Evolutionary conservation across 179 eudicot species (phyloP), one percentile per base, ranked within the genome.

Genomic region (Silene vulgaris): DNA sequence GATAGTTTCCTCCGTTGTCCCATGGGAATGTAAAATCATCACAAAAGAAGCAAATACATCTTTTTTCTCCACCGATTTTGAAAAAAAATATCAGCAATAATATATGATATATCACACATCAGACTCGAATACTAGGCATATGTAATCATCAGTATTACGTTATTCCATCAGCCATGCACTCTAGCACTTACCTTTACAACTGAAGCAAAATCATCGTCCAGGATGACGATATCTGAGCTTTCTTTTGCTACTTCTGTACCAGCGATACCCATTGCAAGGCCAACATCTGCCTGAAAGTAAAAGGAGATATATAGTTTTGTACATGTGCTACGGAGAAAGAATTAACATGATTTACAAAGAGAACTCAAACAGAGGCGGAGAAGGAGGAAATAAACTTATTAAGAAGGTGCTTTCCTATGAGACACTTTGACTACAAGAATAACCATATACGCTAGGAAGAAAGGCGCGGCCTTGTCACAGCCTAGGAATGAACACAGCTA

Each of bases 191-290:
- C 97, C 96, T 91, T 93, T 7, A 93, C 97, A 28, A 93, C 96
- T 37, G 97, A 89, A 75, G 91, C 84, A 87, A 93, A 93, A 82
- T 90, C 87, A 80, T 93, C 97, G 83, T 93, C 97, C 84, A 93
- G 75, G 75, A 93, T 93, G 43, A 90, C 86, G 77, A 93, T 91
- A 80, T 93, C 97, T 7, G 96, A 88, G 81, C 97, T 93, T 76
- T 93, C 97, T 81, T 93, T 93, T 9, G 97, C 96, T 69, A 93
- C 97, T 82, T 93, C 96, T 62, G 97, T 93, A 74, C 96, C 97
- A 72, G 79, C 78, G 50, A 90, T 93, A 56, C 97, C 97, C 97
- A 93, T 93, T 56, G 97, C 90, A 81, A 93, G 95, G 83, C 96
- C 97, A 80, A 93, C 89, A 75, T 93, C 96, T 77, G 96, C 97